Conservation (phyloP, 495 filamentous ascomycete genomes). For the Daldinia decipiens region DNA sequence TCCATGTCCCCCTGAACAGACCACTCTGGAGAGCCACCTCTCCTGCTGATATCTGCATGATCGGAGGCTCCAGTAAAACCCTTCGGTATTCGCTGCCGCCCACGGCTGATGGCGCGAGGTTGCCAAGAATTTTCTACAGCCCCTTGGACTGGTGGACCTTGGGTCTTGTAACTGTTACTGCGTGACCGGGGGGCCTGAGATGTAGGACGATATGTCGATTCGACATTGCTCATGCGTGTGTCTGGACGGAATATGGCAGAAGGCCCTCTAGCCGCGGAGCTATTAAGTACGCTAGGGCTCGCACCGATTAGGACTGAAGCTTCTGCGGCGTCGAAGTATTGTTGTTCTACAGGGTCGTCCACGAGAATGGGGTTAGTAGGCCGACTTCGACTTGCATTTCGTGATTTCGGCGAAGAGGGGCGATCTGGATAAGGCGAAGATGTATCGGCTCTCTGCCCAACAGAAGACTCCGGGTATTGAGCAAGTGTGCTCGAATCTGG, state of each 20-base stretch:
- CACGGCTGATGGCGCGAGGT: slow-evolving; percentile 15
- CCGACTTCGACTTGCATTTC: slow-evolving; percentile 9
- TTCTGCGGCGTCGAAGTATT: not conserved
- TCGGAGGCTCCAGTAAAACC: not conserved
- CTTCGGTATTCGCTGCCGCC: slow-evolving; percentile 9
- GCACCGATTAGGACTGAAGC: slow-evolving; percentile 8
- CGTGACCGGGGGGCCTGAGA: slow-evolving; percentile 5
- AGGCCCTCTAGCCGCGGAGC: not conserved
- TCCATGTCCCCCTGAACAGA: not conserved
- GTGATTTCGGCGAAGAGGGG: slow-evolving; percentile 7
- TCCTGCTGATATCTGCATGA: not conserved
- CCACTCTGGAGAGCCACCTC: slow-evolving; percentile 7
- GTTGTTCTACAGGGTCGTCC: not conserved
- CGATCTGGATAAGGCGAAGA: slow-evolving; percentile 12
- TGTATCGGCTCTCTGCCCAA: slow-evolving; percentile 4
- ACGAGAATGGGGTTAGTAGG: not conserved
- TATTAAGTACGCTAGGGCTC: slow-evolving; percentile 10
- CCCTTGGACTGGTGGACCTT: not conserved
- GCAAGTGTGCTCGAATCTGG: not conserved
- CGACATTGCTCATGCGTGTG: slow-evolving; percentile 12
- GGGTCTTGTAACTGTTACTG: slow-evolving; percentile 8
- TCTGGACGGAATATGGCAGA: slow-evolving; percentile 4
- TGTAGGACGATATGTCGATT: slow-evolving; percentile 5
- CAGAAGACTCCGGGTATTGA: not conserved
- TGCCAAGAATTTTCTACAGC: not conserved